Conservation (phyloP, 345 rosid genomes). For the Clausena lansium region DNA sequence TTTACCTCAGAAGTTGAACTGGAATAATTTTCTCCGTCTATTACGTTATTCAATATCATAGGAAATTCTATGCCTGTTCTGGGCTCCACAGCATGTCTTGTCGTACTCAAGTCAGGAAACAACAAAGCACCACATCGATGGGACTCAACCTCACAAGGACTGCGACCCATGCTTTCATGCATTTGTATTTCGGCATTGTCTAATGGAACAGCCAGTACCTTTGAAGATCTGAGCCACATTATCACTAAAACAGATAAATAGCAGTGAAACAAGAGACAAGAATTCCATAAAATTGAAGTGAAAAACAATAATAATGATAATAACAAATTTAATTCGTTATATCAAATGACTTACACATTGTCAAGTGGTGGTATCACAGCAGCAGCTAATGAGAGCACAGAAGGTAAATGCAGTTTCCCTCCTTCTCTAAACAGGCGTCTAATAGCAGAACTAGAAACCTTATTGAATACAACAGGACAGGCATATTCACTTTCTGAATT, state of each 20-base stretch:
- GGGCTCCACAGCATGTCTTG: conserved; percentile 61
- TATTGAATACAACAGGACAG: conserved; percentile 36
- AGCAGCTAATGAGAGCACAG: conserved; percentile 66
- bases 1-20: conserved; percentile 64
- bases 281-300: background rate
- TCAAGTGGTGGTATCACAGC: conserved; percentile 58
- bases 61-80: conserved; percentile 90
- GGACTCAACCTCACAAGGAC: conserved; percentile 53
- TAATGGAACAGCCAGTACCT: conserved; percentile 39
- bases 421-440: conserved; percentile 55
- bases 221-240: conserved; percentile 47
- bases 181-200: conserved; percentile 37
- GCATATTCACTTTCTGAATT: conserved; percentile 28
- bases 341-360: conserved; percentile 51
- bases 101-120: conserved; percentile 53
- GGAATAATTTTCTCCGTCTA: conserved; percentile 31
- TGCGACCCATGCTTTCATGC: conserved; percentile 38
- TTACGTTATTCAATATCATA: conserved; percentile 38
- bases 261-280: background rate
- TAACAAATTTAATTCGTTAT: background rate
- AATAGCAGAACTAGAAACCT: conserved; percentile 43
- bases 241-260: background rate
- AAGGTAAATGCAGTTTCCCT: conserved; percentile 51
- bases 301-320: background rate
- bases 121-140: conserved; percentile 40